phyloP scores from a whole-genome alignment of 2,329 filamentous ascomycete genomes.

The Sarocladiaceae sp. region DNA sequence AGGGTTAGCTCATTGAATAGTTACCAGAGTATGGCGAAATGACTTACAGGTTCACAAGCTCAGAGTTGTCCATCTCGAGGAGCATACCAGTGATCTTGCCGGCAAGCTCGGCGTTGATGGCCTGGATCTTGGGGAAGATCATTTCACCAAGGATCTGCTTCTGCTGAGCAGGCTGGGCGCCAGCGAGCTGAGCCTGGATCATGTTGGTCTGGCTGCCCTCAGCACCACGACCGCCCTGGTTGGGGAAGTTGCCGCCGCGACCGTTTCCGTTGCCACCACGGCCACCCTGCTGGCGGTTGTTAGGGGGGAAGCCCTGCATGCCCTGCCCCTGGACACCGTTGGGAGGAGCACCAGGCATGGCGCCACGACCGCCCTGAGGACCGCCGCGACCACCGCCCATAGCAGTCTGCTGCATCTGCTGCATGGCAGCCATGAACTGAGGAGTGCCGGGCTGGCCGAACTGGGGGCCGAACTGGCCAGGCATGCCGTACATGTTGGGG shows the following conservation, averaged over 20 bases:
- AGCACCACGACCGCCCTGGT: slow-evolving; percentile 40
- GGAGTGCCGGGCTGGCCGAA: slow-evolving; percentile 77
- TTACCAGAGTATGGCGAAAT: not conserved
- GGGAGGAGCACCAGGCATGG: slow-evolving; percentile 65
- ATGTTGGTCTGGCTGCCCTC: slow-evolving; percentile 27
- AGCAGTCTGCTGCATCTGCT: slow-evolving; percentile 63
- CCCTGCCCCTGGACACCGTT: slow-evolving; percentile 48
- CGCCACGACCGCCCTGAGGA: slow-evolving; percentile 63
- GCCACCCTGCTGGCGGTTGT: slow-evolving; percentile 47
- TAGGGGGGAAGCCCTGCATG: slow-evolving; percentile 52
- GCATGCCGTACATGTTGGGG: slow-evolving; percentile 77
- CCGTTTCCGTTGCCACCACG: slow-evolving; percentile 33
- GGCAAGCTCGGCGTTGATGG: slow-evolving; percentile 88
- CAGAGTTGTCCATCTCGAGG: slow-evolving; percentile 95
- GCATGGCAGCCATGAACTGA: slow-evolving; percentile 75
- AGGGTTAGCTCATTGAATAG: slow-evolving; percentile 10
- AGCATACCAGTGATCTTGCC: slow-evolving; percentile 99
- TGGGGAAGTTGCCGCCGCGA: slow-evolving; percentile 37
- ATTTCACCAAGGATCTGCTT: slow-evolving; percentile 98
- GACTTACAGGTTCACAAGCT: slow-evolving; percentile 92
- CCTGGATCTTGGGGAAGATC: slow-evolving; percentile 97
- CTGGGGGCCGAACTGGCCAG: slow-evolving; percentile 72
- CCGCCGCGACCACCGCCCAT: slow-evolving; percentile 57
- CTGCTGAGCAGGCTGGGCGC: slow-evolving; percentile 65
- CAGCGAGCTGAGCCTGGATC: slow-evolving; percentile 52